Evolutionary conservation across 495 filamentous ascomycete genomes (phyloP), one percentile per base, ranked within the genome.

Genomic region (Umbilicaria muhlenbergii): DNA sequence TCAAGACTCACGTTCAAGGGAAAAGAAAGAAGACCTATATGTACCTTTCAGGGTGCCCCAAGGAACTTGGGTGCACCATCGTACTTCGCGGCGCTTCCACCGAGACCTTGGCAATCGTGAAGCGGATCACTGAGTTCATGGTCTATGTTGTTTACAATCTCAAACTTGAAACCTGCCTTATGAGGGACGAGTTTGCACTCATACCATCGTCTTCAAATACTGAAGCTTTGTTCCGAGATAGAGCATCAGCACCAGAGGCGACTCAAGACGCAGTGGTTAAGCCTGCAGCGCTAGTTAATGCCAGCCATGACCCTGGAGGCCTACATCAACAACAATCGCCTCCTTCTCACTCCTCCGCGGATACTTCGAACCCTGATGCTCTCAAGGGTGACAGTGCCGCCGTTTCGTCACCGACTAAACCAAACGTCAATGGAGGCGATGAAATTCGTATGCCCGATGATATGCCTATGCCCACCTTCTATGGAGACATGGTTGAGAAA

Each of bases 101-200:
- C 28, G 58, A 73, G 34, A 65, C 74, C 0, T 70, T 99, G 5
- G 65, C 72, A 2, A 82, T 75, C 46, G 78, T 99, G 58, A 99
- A 99, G 57, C 75, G 75, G 36, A 92, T 99, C 52, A 92, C 91
- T 2, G 92, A 99, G 58, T 93, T 99, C 54, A 94, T 99, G 87
- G 78, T 89, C 43, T 99, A 95, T 55, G 92, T 99, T 18, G 86
- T 95, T 13, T 95, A 99, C 60, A 99, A 94, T 51, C 70, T 96
- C 16, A 94, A 91, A 56, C 73, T 99, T 7, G 92, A 99, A 60
- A 94, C 92, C 2, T 94, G 79, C 54, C 61, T 99, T 38, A 91
- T 99, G 83, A 75, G 88, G 40, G 92, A 99, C 62, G 88, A 94
- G 51, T 94, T 86, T 57, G 83, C 92, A 18, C 70, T 88, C 44